Conservation (phyloP, 2,329 filamentous ascomycete genomes). For the Penicillium sp. region DNA sequence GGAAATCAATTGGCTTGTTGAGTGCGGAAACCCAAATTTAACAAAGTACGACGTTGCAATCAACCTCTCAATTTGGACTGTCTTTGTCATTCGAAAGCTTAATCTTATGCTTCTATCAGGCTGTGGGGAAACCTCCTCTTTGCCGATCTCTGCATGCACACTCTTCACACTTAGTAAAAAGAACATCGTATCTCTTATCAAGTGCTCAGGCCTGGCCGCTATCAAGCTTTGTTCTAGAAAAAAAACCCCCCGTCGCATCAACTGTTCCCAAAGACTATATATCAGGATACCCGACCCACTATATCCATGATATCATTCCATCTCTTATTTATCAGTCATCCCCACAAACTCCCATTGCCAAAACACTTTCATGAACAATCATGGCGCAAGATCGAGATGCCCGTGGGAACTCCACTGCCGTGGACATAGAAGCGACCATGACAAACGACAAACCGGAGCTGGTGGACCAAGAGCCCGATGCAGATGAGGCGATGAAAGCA, state of each 20-base stretch:
- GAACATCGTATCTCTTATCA: too few species aligned
- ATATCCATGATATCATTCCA: conserved; percentile 2
- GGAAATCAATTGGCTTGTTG: background rate
- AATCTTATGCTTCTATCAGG: background rate
- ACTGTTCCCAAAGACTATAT: background rate
- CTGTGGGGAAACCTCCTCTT: background rate
- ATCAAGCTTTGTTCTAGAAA: too few species aligned
- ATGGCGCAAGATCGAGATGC: background rate
- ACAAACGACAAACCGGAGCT: conserved; percentile 1
- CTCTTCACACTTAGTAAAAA: background rate
- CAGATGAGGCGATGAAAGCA: conserved; percentile 57
- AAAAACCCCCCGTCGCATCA: too few species aligned
- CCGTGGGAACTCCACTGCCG: background rate
- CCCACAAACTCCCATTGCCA: background rate
- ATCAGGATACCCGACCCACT: background rate
- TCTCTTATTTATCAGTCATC: background rate
- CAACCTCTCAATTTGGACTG: too few species aligned
- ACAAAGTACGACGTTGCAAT: too few species aligned
- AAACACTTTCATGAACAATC: background rate
- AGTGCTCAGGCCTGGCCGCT: too few species aligned
- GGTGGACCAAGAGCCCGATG: conserved; percentile 52
- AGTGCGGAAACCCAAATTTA: too few species aligned
- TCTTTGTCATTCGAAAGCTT: background rate
- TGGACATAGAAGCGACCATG: conserved; percentile 4
- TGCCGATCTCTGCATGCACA: background rate